phyloP scores from a whole-genome alignment of 2,329 filamentous ascomycete genomes.

The Xylaria hypoxylon region DNA sequence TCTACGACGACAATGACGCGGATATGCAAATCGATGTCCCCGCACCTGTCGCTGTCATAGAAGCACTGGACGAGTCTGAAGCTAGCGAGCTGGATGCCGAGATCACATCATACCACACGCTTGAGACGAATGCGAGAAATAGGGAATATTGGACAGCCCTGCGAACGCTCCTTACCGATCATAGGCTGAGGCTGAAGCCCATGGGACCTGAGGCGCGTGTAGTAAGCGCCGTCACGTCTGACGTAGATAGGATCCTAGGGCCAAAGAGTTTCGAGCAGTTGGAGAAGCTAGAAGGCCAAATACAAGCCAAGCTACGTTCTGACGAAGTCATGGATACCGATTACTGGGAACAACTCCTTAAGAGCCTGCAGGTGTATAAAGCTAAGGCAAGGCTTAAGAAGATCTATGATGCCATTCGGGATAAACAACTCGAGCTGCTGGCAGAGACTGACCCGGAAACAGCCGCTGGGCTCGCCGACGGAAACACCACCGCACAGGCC shows the following conservation, averaged over 20 bases:
- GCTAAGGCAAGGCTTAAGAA: conserved; percentile 85
- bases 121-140: conserved; percentile 83
- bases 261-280: conserved; percentile 90
- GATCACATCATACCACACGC: conserved; percentile 79
- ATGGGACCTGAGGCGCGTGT: conserved; percentile 75
- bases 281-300: conserved; percentile 87
- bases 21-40: conserved; percentile 81
- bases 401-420: conserved; percentile 80
- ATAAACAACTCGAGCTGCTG: conserved; percentile 74
- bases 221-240: conserved; percentile 82
- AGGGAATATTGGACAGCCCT: conserved; percentile 94
- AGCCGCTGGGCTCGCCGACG: conserved; percentile 60
- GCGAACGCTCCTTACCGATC: conserved; percentile 83
- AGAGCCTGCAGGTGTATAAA: conserved; percentile 89
- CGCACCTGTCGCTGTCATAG: conserved; percentile 83
- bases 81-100: conserved; percentile 83
- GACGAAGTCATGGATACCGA: conserved; percentile 95
- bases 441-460: conserved; percentile 75
- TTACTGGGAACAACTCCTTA: conserved; percentile 95
- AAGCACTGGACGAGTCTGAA: conserved; percentile 74
- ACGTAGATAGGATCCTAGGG: conserved; percentile 87
- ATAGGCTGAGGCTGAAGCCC: conserved; percentile 73
- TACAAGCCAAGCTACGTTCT: conserved; percentile 84
- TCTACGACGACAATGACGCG: conserved; percentile 85
- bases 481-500: conserved; percentile 54